A percentile compares a stretch with the other conserved stretches of the same genome.
phyloP scores from a whole-genome alignment of 805 yeast species.

The Tetrapisispora iriomotensis region DNA sequence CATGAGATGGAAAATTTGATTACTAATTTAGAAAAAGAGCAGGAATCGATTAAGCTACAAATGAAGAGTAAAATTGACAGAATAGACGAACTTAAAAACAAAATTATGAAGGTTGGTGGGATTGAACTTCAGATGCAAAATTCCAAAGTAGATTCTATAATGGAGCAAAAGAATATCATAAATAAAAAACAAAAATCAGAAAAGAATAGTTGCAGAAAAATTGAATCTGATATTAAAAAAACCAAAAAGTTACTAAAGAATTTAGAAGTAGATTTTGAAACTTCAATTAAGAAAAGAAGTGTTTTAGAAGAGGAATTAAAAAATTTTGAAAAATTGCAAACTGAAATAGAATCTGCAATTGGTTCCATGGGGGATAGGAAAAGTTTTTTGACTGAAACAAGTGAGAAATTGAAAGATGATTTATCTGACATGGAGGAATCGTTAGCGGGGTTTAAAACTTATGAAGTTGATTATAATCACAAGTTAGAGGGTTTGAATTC shows the following conservation, averaged over 20 bases:
- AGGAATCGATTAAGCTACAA: slow-evolving; percentile 38
- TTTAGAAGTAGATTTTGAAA: slow-evolving; percentile 38
- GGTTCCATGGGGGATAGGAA: slow-evolving; percentile 34
- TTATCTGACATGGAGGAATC: slow-evolving; percentile 33
- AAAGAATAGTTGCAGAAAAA: slow-evolving; percentile 45
- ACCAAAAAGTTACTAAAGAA: slow-evolving; percentile 38
- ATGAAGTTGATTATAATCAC: slow-evolving; percentile 57
- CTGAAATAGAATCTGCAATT: slow-evolving; percentile 21
- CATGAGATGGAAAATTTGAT: slow-evolving; percentile 15
- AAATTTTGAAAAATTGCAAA: slow-evolving; percentile 29
- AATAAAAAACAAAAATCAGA: slow-evolving; percentile 49
- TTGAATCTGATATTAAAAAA: slow-evolving; percentile 54
- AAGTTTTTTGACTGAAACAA: slow-evolving; percentile 33
- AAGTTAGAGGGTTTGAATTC: slow-evolving; percentile 48
- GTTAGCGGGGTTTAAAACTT: slow-evolving; percentile 49
- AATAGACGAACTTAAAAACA: slow-evolving; percentile 56
- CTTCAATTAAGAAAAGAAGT: slow-evolving; percentile 31
- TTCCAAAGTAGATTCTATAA: slow-evolving; percentile 68
- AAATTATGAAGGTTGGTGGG: slow-evolving; percentile 89
- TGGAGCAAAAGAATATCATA: slow-evolving; percentile 53
- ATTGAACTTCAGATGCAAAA: slow-evolving; percentile 68
- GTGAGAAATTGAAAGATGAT: slow-evolving; percentile 33
- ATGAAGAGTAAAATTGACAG: slow-evolving; percentile 42
- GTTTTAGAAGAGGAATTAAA: slow-evolving; percentile 22
- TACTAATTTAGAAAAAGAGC: slow-evolving; percentile 32